Percentiles rank a stretch among this genome's conserved stretches.
phyloP scores from a whole-genome alignment of 1,284 basidiomycete genomes.

The Malassezia nana region DNA sequence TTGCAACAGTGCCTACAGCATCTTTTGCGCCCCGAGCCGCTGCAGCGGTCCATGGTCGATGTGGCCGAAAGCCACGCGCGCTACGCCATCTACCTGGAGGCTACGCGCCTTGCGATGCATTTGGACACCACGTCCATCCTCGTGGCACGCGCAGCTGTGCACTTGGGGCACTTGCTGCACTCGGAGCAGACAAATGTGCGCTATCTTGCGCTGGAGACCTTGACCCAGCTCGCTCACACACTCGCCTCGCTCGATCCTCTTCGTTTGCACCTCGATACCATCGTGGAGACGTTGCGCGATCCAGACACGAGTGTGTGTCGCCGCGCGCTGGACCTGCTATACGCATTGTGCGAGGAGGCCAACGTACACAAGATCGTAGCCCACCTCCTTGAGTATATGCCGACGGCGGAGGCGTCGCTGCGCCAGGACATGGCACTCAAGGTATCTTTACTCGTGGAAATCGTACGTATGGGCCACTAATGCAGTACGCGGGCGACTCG shows the following conservation, averaged over 20 bases:
- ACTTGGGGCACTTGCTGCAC: conserved; percentile 87
- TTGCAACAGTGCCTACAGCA: conserved; percentile 72
- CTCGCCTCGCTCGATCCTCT: conserved; percentile 73
- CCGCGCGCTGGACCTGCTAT: conserved; percentile 84
- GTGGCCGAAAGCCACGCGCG: conserved; percentile 98
- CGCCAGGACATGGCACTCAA: conserved; percentile 98
- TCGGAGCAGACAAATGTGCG: conserved; percentile 97
- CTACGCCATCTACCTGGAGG: conserved; percentile 95
- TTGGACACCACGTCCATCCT: conserved; percentile 81
- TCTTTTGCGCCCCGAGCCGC: neutral
- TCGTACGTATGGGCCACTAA: neutral
- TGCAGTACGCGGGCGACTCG: conserved; percentile 73
- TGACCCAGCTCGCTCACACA: conserved; percentile 92
- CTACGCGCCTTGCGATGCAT: conserved; percentile 93
- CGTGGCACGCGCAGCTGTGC: conserved; percentile 76
- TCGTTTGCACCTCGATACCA: conserved; percentile 89
- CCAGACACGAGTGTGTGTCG: conserved; percentile 94
- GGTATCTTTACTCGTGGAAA: conserved; percentile 90
- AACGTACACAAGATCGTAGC: conserved; percentile 92
- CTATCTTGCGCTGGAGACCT: conserved; percentile 92
- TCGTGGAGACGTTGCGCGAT: conserved; percentile 85
- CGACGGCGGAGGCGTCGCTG: conserved; percentile 86
- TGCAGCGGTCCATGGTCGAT: conserved; percentile 54
- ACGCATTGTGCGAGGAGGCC: conserved; percentile 95
- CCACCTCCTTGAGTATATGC: conserved; percentile 82